Base-by-base conservation (phyloP, 2,329 filamentous ascomycete genomes). In the Clonostachys sp. region DNA sequence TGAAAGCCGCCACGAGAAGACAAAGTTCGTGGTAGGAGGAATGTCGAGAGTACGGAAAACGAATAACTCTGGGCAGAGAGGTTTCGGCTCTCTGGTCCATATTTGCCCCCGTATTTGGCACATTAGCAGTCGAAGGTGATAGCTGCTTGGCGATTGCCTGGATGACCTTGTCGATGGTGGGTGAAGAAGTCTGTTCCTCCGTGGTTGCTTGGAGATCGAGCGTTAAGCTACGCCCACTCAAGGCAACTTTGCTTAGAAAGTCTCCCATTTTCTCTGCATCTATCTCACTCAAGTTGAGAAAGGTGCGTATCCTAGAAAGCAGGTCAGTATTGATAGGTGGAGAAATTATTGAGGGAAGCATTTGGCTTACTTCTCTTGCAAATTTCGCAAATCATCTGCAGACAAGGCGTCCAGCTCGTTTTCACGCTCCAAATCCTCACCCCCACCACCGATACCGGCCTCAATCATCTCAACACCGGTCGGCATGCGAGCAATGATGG, bases 11-110 rank as follows among this genome's bases (percentile, higher is more conserved):
- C 1, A 96, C 73, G 1, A 96, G 68, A 46, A 82, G 67, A 52
- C 89, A 86, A 4, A 95, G 76, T 61, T 96, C 92, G 0, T 74
- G 70, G 50, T 94, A 92, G 0, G 89, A 95, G 0, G 92, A 95
- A 63, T 97, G 92, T 1, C 92, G 80, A 1, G 92, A 92, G 59
- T 91, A 96, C 0, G 91, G 89, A 54, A 96, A 96, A 0, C 61
- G 68, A 4, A 84, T 79, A 0, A 58, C 58, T 12, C 56, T 67
- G 0, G 75, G 67, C 3, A 79, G 58, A 18, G 7, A 3, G 36
- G 36, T 18, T 8, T 8, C 17, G 36, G 14, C 36, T n/a, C 17
- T n/a, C 36, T 39, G 36, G 17, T 39, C 36, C 12, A n/a, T 18
- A 8, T 39, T 4, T 18, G 17, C 12, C 1, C 14, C 36, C 12